Evolutionary conservation across 2,329 filamentous ascomycete species (phyloP).

Genomic region (Penicillium janthinellum): DNA sequence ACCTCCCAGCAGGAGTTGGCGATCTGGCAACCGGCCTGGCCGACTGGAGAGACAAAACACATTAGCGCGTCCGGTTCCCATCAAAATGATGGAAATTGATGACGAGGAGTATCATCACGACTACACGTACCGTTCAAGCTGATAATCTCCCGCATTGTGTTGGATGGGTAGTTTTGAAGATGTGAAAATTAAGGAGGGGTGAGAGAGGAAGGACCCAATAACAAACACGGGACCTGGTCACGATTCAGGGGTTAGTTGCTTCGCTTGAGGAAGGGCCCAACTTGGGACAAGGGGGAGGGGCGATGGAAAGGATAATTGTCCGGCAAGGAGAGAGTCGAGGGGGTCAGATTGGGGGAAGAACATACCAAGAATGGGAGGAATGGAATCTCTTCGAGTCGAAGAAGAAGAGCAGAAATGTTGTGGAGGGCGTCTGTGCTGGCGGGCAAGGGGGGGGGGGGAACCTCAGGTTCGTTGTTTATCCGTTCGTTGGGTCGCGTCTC

Average conservation of each 20-base stretch:
- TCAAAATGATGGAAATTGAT: slow-evolving; percentile 10
- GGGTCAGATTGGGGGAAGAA: slow-evolving; percentile 11
- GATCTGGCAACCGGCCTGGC: slow-evolving; percentile 99
- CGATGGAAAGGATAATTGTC: slow-evolving; percentile 2
- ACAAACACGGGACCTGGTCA: slow-evolving; percentile 31
- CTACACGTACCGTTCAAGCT: slow-evolving; percentile 86
- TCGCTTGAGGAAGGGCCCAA: background rate
- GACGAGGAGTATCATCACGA: slow-evolving; percentile 15
- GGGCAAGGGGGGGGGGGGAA: slow-evolving; percentile 14
- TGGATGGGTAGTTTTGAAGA: slow-evolving; percentile 30
- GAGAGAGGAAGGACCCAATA: slow-evolving; percentile 29
- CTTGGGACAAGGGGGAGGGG: slow-evolving; percentile 17
- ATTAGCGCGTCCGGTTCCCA: slow-evolving; percentile 40
- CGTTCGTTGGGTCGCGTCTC: slow-evolving; percentile 42
- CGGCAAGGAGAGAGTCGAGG: slow-evolving; percentile 5
- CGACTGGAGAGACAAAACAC: slow-evolving; percentile 64
- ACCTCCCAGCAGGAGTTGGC: slow-evolving; percentile 99
- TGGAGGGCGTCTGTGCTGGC: slow-evolving; percentile 47
- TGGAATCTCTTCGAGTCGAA: slow-evolving; percentile 24
- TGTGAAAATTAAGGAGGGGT: slow-evolving; percentile 31
- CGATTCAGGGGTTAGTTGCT: slow-evolving; percentile 24
- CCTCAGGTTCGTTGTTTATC: slow-evolving; percentile 34
- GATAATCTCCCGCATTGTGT: slow-evolving; percentile 98
- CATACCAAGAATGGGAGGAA: slow-evolving; percentile 29
- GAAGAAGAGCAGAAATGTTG: slow-evolving; percentile 50